Evolutionary conservation across 352 stramenopile species (phyloP).

Genomic region (Globisporangium alternatum): DNA sequence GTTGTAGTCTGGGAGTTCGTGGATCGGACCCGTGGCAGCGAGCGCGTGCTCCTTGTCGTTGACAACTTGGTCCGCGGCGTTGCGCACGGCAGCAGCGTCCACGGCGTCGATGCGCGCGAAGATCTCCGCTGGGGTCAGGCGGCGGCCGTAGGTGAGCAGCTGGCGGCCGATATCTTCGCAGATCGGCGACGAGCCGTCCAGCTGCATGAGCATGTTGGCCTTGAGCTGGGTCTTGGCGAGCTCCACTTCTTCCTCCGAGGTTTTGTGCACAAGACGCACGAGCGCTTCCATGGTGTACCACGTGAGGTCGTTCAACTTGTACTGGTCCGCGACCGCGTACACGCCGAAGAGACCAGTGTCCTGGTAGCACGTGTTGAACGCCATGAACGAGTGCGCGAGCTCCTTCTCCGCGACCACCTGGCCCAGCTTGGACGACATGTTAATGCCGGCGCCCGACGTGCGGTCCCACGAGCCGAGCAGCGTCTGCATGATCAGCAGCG

Average conservation of each 20-base stretch:
- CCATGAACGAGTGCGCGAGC: constrained; percentile 96
- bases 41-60: constrained; percentile 99
- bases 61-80: constrained; percentile 87
- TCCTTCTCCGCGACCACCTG: constrained; percentile 96
- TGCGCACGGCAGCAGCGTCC: constrained; percentile 91
- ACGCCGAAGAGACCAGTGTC: constrained; percentile 99
- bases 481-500: constrained; percentile 98
- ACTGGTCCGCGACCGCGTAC: constrained; percentile 94
- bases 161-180: constrained; percentile 99
- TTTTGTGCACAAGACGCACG: constrained; percentile 95
- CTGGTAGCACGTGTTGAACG: constrained; percentile 99
- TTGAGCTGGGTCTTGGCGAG: constrained; percentile 99
- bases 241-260: constrained; percentile 96
- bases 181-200: constrained; percentile 98
- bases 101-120: constrained; percentile 99
- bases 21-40: constrained; percentile 96
- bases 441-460: constrained; percentile 91
- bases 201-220: constrained; percentile 99
- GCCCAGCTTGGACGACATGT: constrained; percentile 95
- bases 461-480: constrained; percentile 91
- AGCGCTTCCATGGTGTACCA: constrained; percentile 95
- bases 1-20: constrained; percentile 99
- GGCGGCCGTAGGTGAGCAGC: constrained; percentile 95
- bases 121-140: constrained; percentile 98
- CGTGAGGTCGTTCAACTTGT: constrained; percentile 95